Conservation (phyloP, 495 filamentous ascomycete species). For the Penicillium ucsense region DNA sequence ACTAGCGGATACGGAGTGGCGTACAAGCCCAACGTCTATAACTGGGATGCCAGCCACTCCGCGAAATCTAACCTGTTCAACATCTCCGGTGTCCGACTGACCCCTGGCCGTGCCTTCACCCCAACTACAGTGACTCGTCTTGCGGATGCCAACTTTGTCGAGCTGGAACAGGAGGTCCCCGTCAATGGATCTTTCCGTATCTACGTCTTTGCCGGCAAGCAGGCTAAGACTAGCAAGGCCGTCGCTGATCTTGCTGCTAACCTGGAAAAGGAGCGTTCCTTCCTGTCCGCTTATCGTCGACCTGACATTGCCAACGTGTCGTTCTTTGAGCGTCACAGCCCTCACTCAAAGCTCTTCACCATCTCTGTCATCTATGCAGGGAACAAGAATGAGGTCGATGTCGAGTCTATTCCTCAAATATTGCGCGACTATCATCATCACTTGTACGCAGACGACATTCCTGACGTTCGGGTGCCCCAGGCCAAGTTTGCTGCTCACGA, state of each 20-base stretch:
- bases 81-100: slow-evolving; percentile 49
- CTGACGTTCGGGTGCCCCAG: slow-evolving; percentile 58
- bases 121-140: slow-evolving; percentile 74
- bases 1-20: slow-evolving; percentile 57
- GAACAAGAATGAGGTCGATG: slow-evolving; percentile 52
- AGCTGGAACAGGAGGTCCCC: slow-evolving; percentile 80
- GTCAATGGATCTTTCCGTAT: slow-evolving; percentile 81
- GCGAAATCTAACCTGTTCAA: slow-evolving; percentile 61
- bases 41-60: slow-evolving; percentile 62
- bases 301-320: slow-evolving; percentile 53
- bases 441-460: slow-evolving; percentile 78
- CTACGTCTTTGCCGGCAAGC: slow-evolving; percentile 72
- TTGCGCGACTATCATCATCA: slow-evolving; percentile 70
- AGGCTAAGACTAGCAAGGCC: slow-evolving; percentile 46
- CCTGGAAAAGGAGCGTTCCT: slow-evolving; percentile 54
- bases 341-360: slow-evolving; percentile 73
- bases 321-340: slow-evolving; percentile 73
- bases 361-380: slow-evolving; percentile 63
- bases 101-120: slow-evolving; percentile 60
- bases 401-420: slow-evolving; percentile 54
- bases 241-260: slow-evolving; percentile 57
- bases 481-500: slow-evolving; percentile 68
- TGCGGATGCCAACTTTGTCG: slow-evolving; percentile 74
- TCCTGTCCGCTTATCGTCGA: slow-evolving; percentile 55
- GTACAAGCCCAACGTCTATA: slow-evolving; percentile 53